A percentile compares a stretch with the other conserved stretches of the same genome.
phyloP scores from a whole-genome alignment of 192 early-diverging fungal genomes.

The Thamnidium elegans region DNA sequence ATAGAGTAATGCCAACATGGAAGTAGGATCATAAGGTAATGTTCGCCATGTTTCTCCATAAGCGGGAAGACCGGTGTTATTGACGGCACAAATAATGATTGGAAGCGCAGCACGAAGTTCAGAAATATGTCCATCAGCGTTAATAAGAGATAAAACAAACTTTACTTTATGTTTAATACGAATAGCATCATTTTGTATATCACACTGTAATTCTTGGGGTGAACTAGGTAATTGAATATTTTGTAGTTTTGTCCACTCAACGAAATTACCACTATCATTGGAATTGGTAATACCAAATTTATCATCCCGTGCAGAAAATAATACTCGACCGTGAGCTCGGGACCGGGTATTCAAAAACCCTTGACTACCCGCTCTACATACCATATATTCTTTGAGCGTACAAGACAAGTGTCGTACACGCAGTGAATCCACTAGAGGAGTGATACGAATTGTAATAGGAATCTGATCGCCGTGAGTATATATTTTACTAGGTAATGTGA shows the following conservation, averaged over 20 bases:
- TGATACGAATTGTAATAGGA: constrained; percentile 42
- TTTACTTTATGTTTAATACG: constrained; percentile 34
- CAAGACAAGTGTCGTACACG: constrained; percentile 42
- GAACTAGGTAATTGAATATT: constrained; percentile 14
- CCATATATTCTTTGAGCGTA: constrained; percentile 54
- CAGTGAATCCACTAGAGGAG: constrained; percentile 41
- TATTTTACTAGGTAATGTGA: constrained; percentile 51
- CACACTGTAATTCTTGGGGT: constrained; percentile 20
- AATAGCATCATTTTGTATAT: constrained; percentile 32
- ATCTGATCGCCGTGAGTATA: constrained; percentile 53
- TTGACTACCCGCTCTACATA: constrained; percentile 28
- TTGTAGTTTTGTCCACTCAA: constrained; percentile 22
- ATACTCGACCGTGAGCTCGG: constrained; percentile 5
- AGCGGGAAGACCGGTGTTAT: constrained; percentile 22
- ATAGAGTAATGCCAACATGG: constrained; percentile 17
- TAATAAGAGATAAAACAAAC: constrained; percentile 24
- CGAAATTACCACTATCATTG: not conserved
- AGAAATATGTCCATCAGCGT: constrained; percentile 21
- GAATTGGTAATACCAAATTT: constrained; percentile 12
- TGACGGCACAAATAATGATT: constrained; percentile 29
- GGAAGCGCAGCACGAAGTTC: constrained; percentile 37
- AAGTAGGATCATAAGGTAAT: constrained; percentile 25
- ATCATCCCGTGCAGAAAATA: not conserved
- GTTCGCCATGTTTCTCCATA: constrained; percentile 28
- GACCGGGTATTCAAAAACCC: constrained; percentile 18